Percentiles rank a stretch among this genome's conserved stretches.
Evolutionary conservation across 495 filamentous ascomycete genomes (phyloP).

Genomic region (Aspergillus olivimuriae): DNA sequence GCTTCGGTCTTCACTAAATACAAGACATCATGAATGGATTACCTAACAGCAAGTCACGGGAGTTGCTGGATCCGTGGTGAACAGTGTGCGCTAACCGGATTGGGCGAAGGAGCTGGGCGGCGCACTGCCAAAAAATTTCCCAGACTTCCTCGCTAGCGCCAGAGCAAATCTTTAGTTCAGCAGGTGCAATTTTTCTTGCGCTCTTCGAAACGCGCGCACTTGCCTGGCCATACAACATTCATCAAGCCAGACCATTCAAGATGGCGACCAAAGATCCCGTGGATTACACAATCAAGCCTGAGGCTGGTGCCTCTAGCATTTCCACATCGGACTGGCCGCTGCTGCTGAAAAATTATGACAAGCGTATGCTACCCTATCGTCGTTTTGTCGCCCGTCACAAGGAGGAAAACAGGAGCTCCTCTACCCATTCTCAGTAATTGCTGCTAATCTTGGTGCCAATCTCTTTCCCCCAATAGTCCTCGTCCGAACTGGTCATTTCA

Average conservation of each 20-base stretch:
- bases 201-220: slow-evolving; percentile 13
- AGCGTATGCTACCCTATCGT: slow-evolving; percentile 45
- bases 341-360: slow-evolving; percentile 87
- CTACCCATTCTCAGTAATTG: slow-evolving; percentile 9
- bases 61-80: not conserved
- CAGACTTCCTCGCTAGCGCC: slow-evolving; percentile 22
- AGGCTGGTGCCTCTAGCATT: slow-evolving; percentile 60
- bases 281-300: slow-evolving; percentile 84
- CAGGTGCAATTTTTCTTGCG: slow-evolving; percentile 17
- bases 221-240: slow-evolving; percentile 17
- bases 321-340: slow-evolving; percentile 82
- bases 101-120: slow-evolving; percentile 14
- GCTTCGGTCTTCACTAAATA: no score
- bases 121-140: slow-evolving; percentile 24
- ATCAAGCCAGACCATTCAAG: slow-evolving; percentile 17
- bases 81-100: slow-evolving; percentile 14
- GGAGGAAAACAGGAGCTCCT: no score
- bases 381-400: not conserved
- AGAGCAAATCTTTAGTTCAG: slow-evolving; percentile 20
- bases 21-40: no score
- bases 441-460: slow-evolving; percentile 19
- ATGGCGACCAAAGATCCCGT: slow-evolving; percentile 61
- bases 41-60: slow-evolving; percentile 5
- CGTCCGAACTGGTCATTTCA: slow-evolving; percentile 86
- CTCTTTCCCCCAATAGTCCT: slow-evolving; percentile 56